Base-by-base conservation (phyloP, 2,329 filamentous ascomycete genomes). In the Mycosphaerella sp. region DNA sequence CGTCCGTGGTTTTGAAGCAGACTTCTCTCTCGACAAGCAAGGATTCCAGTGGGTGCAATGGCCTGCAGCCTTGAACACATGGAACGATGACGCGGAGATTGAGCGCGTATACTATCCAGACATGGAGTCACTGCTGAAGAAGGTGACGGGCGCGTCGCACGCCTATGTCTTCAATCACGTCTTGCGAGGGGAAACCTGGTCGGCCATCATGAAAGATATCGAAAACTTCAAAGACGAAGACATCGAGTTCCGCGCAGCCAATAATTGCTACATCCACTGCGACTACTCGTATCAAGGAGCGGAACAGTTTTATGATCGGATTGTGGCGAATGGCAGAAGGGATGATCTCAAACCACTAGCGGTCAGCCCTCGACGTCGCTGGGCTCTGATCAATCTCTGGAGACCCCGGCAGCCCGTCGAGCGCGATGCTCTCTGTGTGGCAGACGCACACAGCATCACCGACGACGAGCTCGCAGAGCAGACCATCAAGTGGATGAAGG, bases 331-430 rank as follows among this genome's bases (percentile, higher is more conserved):
- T 23, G 50, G 50, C 11, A 42, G 32, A 44, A 48, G 51, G n/a
- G 51, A 54, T n/a, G 45, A 54, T 44, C 45, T 53, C 31, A 54
- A 45, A 39, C 45, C 14, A 3, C 32, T 55, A 31, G 42, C 48
- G 11, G 53, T 38, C 11, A 26, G 44, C 29, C 44, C 54, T 8
- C 39, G 49, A 46, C 32, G 48, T 42, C 49, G 54, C 23, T 56
- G 54, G 54, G 54, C 54, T n/a, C 21, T 57, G 32, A 55, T 57
- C 44, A 57, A 57, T 10, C 31, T 57, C n/a, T 57, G 55, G 55
- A 48, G 52, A 4, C 55, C 55, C 21, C 14, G 50, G 29, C 52
- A 57, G 45, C 42, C 43, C 0, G 39, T 57, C 31, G 48, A 45
- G n/a, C 48, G 55, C 12, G 51, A 57, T 12, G 51, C 55, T 1